Evolutionary conservation across 495 filamentous ascomycete genomes (phyloP).

Genomic region (Penicillium mononematosum): DNA sequence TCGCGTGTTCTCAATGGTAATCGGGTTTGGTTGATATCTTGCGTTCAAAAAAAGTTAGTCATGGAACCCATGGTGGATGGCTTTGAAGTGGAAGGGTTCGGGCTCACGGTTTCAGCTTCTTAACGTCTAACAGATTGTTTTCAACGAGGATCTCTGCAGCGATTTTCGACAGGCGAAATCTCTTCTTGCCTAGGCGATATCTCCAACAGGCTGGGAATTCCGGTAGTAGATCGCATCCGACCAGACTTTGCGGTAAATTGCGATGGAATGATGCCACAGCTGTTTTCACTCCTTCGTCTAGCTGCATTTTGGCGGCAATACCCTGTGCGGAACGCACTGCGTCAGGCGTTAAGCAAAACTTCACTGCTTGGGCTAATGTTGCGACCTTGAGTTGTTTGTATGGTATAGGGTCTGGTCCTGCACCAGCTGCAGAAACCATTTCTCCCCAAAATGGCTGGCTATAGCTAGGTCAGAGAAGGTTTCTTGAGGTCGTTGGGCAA

Average conservation of each 20-base stretch:
- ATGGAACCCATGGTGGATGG: background rate
- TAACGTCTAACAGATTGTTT: background rate
- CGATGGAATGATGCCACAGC: slow-evolving; percentile 68
- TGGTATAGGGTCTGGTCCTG: slow-evolving; percentile 61
- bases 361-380: slow-evolving; percentile 66
- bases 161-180: background rate
- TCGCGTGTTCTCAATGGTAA: slow-evolving; percentile 36
- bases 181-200: slow-evolving; percentile 38
- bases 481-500: too few relatives aligned
- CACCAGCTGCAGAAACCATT: slow-evolving; percentile 62
- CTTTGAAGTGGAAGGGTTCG: background rate
- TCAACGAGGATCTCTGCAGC: background rate
- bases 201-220: slow-evolving; percentile 67
- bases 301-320: slow-evolving; percentile 59
- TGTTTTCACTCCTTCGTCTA: slow-evolving; percentile 69
- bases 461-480: background rate
- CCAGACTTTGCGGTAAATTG: slow-evolving; percentile 56
- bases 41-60: background rate
- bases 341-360: slow-evolving; percentile 57
- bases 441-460: slow-evolving; percentile 75
- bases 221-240: slow-evolving; percentile 66
- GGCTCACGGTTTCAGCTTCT: background rate
- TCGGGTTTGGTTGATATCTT: slow-evolving; percentile 10
- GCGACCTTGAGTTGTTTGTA: slow-evolving; percentile 63
- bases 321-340: slow-evolving; percentile 53